A percentile compares a stretch with the other conserved stretches of the same genome.
Evolutionary conservation across 2,329 filamentous ascomycete species (phyloP).

Genomic region (Fusarium sp.): DNA sequence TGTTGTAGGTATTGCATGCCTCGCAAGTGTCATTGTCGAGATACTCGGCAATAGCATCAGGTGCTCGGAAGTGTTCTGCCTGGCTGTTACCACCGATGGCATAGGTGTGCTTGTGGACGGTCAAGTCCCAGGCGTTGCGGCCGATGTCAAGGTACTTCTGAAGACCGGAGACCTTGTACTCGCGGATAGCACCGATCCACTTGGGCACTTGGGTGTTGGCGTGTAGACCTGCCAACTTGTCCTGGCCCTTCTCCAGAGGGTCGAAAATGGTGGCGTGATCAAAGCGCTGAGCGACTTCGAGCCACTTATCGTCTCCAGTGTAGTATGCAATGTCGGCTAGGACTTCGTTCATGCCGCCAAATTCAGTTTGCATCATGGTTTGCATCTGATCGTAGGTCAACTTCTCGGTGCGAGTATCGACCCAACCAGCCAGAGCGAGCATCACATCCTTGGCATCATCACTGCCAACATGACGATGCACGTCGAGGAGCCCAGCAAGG

Average conservation of each 20-base stretch:
- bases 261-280: constrained; percentile 62
- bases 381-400: constrained; percentile 62
- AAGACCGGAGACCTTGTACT: constrained; percentile 62
- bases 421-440: constrained; percentile 60
- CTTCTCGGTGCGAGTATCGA: constrained; percentile 58
- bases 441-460: constrained; percentile 57
- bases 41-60: constrained; percentile 60
- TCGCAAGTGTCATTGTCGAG: constrained; percentile 62
- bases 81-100: constrained; percentile 67
- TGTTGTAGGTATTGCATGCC: constrained; percentile 68
- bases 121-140: constrained; percentile 62
- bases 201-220: constrained; percentile 67
- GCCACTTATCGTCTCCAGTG: constrained; percentile 59
- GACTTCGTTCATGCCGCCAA: constrained; percentile 66
- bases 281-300: constrained; percentile 61
- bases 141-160: constrained; percentile 61
- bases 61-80: constrained; percentile 62
- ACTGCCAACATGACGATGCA: constrained; percentile 60
- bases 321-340: constrained; percentile 61
- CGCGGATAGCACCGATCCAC: constrained; percentile 63
- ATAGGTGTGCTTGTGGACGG: constrained; percentile 60
- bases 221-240: constrained; percentile 61
- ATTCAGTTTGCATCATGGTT: constrained; percentile 60
- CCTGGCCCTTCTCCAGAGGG: constrained; percentile 59
- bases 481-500: constrained; percentile 63